Percentiles rank a stretch among this genome's conserved stretches.
These are phyloP conservation scores for Amanita phalloides DNA, from an alignment of 768 basidiomycete species.

Conservation along the genomic window DNA sequence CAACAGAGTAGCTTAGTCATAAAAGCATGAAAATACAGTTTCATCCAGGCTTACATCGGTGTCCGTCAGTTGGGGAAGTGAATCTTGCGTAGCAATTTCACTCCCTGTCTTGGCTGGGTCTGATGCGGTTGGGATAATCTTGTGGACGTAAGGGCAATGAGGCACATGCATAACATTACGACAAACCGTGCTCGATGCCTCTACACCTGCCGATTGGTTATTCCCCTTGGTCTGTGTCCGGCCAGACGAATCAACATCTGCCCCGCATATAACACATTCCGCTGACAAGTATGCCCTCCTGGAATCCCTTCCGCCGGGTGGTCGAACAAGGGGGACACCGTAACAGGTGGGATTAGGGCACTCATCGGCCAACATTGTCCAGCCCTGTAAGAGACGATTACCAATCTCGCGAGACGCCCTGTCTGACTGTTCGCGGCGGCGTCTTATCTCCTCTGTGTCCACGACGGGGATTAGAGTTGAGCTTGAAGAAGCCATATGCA, in stretches of 20 bases:
- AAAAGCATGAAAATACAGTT: not conserved
- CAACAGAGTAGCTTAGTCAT: not conserved
- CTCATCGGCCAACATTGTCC: conserved; percentile 87
- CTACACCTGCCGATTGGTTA: not conserved
- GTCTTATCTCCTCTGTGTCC: conserved; percentile 54
- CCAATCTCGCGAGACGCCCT: conserved; percentile 73
- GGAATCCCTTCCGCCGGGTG: conserved; percentile 55
- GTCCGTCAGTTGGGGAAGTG: not conserved
- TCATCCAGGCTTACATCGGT: not conserved
- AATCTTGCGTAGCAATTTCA: not conserved
- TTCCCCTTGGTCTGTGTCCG: not conserved
- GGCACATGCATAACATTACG: not conserved
- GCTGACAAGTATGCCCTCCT: conserved; percentile 38
- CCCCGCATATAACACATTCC: conserved; percentile 74
- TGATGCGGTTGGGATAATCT: not conserved
- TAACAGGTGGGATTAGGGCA: conserved; percentile 62
- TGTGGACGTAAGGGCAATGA: not conserved
- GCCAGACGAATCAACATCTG: conserved; percentile 41
- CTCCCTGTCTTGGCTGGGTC: not conserved
- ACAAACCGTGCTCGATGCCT: not conserved
- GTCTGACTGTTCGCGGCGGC: conserved; percentile 74
- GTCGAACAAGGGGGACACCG: conserved; percentile 77
- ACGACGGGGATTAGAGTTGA: conserved; percentile 36
- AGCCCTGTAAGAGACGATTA: conserved; percentile 65
- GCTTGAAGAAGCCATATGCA: conserved; percentile 13